Base-by-base conservation (phyloP, 108 stramenopile genomes). In the Mayamaea pseudoterrestris region DNA sequence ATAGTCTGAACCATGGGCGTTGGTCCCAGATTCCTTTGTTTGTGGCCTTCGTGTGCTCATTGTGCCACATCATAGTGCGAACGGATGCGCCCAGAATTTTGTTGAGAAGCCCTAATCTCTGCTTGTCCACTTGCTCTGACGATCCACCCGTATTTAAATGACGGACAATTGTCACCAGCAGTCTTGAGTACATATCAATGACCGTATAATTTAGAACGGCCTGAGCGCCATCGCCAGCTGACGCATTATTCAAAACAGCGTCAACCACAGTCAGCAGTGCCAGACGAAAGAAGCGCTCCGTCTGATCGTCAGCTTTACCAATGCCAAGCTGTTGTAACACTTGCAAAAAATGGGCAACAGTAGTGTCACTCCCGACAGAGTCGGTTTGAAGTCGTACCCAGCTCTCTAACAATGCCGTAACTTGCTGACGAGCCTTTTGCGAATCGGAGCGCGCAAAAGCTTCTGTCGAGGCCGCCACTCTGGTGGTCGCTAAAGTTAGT, bases 301-400 rank as follows among this genome's bases (percentile, higher is more conserved):
- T 93, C 18, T 86, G 68, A 23, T 83, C 94, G 35, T 97, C 95
- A 12, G 56, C 74, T 37, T 80, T 87, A 39, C 95, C 93, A 4
- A 95, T 87, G 13, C 89, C 94, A 47, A 74, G 68, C 46, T 83
- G 76, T 54, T 93, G 85, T 27, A 99, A 63, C 30, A 93, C 60
- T 51, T 88, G 83, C 22, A 99, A 63, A 58, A 81, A 97, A 47
- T 93, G 92, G 11, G 69, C 60, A 42, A 82, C 50, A n/a, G 71
- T 71, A 55, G 92, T 91, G 54, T 98, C 96, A 57, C 76, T 92
- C 12, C 73, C 63, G 1, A 72, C 50, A 3, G 69, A 76, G 13
- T 97, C 94, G 45, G 47, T 83, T 43, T 92, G 76, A 20, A 98
- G 55, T 30, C 91, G 91, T 44, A 99, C 80, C 99, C 99, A 99